Conservation (phyloP, 768 basidiomycete species). For the Pleurotus tuber-regium region DNA sequence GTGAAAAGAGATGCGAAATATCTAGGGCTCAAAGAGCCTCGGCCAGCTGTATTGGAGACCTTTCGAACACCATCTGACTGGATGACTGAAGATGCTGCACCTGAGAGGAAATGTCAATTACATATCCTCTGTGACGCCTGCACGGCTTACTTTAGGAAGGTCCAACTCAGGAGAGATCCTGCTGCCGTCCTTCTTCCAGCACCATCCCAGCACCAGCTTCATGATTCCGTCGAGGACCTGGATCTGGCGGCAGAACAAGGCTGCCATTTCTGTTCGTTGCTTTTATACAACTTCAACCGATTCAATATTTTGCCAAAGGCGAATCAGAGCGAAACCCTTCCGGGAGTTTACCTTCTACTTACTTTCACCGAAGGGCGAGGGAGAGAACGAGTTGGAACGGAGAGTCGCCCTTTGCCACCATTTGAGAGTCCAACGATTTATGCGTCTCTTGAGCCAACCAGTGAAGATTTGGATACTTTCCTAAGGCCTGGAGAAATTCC, state of each 20-base stretch:
- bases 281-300: not conserved
- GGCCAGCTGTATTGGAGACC: not conserved
- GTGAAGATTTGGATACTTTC: not conserved
- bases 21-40: not conserved
- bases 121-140: not conserved
- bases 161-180: not conserved
- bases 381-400: not conserved
- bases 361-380: not conserved
- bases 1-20: not conserved
- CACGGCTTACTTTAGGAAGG: not conserved
- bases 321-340: not conserved
- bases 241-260: slow-evolving; percentile 40
- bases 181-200: not conserved
- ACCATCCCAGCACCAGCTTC: slow-evolving; percentile 80
- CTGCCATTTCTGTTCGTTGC: not conserved
- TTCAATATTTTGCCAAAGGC: not conserved
- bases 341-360: not conserved
- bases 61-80: not conserved
- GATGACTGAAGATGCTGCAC: not conserved
- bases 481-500: not conserved
- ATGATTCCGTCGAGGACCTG: slow-evolving; percentile 72
- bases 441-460: not conserved
- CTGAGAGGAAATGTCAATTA: not conserved
- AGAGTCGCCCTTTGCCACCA: not conserved
- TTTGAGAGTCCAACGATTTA: not conserved